Base-by-base conservation (phyloP, 306 rosid genomes). In the Rosa persica region DNA sequence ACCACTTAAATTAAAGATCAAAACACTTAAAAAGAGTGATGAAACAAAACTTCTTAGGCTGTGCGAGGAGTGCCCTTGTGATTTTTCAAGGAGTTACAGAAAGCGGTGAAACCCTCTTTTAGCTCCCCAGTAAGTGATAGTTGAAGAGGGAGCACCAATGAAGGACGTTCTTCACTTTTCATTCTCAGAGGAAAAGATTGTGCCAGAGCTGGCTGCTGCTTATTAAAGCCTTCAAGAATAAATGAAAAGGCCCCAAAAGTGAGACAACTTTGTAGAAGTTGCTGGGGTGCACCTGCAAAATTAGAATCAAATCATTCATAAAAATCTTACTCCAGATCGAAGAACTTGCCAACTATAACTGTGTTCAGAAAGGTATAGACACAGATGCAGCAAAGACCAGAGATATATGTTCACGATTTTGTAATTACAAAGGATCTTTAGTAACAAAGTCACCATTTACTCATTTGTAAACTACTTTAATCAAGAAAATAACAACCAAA, bases 181-280 rank as follows among this genome's bases (percentile, higher is more conserved):
- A 39, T 76, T 80, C 82, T 90, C 82, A 80, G 78, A 16, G 90
- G 83, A 77, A 89, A 57, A n/a, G 93, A 86, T 48, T 83, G 85
- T n/a, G 99, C 99, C 80, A 95, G 88, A 68, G 99, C 99, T 15
- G 98, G 93, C 83, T 91, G 93, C 89, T 84, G 90, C 87, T 93
- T 95, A 87, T 95, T 95, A 70, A 95, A 89, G 79, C 98, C 93
- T 79, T 95, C 99, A 73, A 91, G 76, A 22, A 95, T 65, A 58
- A 93, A 95, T 30, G 99, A 95, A 79, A 95, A 95, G 43, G 98
- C 98, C 79, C 99, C 98, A 81, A 95, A 95, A 44, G 98, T 95
- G 67, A 95, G 74, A 52, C 99, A 95, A 80, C 96, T 90, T 89
- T 93, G 99, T 72, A 95, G 79, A 79, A 93, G 98, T 75, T 97